Conservation (phyloP, 305 asterid genomes). For the Fraxinus floribunda region DNA sequence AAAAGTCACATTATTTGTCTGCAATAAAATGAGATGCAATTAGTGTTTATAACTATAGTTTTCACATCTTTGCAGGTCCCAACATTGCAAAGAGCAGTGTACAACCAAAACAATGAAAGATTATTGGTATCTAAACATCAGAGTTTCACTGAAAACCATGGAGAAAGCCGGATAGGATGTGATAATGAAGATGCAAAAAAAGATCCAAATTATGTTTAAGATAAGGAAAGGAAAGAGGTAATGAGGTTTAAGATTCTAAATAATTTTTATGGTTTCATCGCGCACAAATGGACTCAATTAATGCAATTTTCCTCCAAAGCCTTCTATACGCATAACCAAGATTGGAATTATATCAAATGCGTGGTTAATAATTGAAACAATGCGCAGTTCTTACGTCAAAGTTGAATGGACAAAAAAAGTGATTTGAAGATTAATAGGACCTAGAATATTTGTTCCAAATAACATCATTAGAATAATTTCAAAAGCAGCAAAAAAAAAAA, state of each 20-base stretch:
- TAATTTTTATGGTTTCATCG: neutral
- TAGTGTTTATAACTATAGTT: neutral
- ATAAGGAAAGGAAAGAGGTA: neutral
- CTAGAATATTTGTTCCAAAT: neutral
- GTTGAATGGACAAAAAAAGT: neutral
- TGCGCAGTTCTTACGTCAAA: neutral
- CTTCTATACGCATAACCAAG: neutral
- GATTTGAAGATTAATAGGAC: neutral
- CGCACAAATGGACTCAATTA: neutral
- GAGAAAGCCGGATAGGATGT: neutral
- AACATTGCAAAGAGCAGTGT: neutral
- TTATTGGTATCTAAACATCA: neutral
- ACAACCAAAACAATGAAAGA: neutral
- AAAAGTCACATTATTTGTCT: slow-evolving; percentile 51
- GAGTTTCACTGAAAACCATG: neutral
- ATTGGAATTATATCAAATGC: neutral
- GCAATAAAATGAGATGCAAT: slow-evolving; percentile 29
- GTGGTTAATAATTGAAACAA: neutral
- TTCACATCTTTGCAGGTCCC: neutral
- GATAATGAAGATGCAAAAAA: neutral
- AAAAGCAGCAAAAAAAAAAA: neutral
- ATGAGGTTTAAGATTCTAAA: neutral
- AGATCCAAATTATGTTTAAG: neutral
- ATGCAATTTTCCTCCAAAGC: neutral
- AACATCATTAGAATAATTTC: neutral